Percentiles rank a stretch among this genome's conserved stretches.
Evolutionary conservation across 257 asterid species (phyloP).

Genomic region (Gentiana dahurica): DNA sequence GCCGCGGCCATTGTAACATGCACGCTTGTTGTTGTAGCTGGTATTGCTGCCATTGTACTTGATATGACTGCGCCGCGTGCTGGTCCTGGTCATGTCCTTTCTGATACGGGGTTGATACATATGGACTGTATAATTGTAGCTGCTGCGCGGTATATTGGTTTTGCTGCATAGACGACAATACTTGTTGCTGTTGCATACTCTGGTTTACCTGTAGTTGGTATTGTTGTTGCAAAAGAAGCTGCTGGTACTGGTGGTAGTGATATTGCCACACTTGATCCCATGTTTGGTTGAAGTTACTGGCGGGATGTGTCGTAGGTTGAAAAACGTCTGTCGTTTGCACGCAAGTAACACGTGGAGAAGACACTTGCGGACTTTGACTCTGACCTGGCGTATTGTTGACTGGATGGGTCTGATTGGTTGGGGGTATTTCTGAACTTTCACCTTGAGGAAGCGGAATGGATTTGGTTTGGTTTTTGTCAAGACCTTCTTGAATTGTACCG

Average conservation of each 20-base stretch:
- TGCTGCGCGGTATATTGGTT: conserved; percentile 23
- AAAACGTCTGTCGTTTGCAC: conserved; percentile 7
- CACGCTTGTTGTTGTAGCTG: conserved; percentile 51
- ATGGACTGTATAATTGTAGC: conserved; percentile 13
- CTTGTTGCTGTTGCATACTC: conserved; percentile 42
- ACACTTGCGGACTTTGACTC: conserved; percentile 9
- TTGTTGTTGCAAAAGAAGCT: conserved; percentile 48
- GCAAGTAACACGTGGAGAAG: conserved; percentile 14
- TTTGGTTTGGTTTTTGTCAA: conserved; percentile 15
- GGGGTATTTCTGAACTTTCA: conserved; percentile 14
- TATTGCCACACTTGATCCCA: conserved; percentile 45
- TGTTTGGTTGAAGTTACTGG: conserved; percentile 16
- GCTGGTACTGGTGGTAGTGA: conserved; percentile 66
- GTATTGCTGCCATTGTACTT: conserved; percentile 56
- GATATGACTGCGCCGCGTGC: conserved; percentile 35
- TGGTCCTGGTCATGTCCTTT: conserved; percentile 51
- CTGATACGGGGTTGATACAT: conserved; percentile 32
- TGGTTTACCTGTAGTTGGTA: conserved; percentile 46
- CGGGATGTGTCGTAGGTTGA: conserved; percentile 14
- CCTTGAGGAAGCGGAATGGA: conserved; percentile 22
- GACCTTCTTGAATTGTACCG: conserved; percentile 15
- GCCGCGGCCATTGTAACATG: conserved; percentile 29
- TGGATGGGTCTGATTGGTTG: conserved; percentile 14
- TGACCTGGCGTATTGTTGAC: conserved; percentile 14
- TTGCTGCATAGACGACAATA: conserved; percentile 18